Evolutionary conservation across 257 asterid genomes (phyloP), one percentile per base, ranked within the genome.

Genomic region (Salvia hispanica): DNA sequence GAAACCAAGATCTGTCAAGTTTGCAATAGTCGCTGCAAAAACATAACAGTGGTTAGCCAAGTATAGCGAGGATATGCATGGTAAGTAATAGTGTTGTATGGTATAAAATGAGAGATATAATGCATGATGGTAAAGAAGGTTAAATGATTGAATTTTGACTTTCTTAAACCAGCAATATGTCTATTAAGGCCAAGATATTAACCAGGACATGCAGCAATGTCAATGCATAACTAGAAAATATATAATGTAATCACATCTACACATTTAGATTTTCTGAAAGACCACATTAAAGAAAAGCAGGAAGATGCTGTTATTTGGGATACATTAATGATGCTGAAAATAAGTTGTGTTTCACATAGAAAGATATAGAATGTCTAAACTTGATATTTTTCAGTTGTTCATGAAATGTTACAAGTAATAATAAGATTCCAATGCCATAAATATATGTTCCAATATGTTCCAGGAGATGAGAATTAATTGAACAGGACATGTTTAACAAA

Each of bases 1-100:
- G 85, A 94, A 94, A 72, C 99, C 99, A 78, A 88, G 85, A 85
- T 94, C 97, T 55, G 95, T 81, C 86, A 94, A 78, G 61, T 84
- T 80, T 72, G 91, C 83, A 21, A 94, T 82, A 9, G 99, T 86
- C 13, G 88, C 97, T 94, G 96, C 95, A 85, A 72, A 73, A 79
- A 72, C 70, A 81, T 47, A 69, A 70, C 25, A 64, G 68, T 42
- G 9, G 62, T 82, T 72, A 81, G 56, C 73, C 76, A 52, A 65
- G 72, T 51, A 52, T 39, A 62, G 65, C 61, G 58, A 33, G 66
- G 59, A 64, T 12, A 34, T 37, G 34, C 52, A 36, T 21, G 42
- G 67, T 12, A 34, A 40, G 45, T 62, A 55, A 14, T 16, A 33
- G 62, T 55, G 64, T 10, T 21, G 64, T 46, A 66, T 36, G 28